Base-by-base conservation (phyloP, 2,329 filamentous ascomycete genomes). In the Madurella mycetomatis region DNA sequence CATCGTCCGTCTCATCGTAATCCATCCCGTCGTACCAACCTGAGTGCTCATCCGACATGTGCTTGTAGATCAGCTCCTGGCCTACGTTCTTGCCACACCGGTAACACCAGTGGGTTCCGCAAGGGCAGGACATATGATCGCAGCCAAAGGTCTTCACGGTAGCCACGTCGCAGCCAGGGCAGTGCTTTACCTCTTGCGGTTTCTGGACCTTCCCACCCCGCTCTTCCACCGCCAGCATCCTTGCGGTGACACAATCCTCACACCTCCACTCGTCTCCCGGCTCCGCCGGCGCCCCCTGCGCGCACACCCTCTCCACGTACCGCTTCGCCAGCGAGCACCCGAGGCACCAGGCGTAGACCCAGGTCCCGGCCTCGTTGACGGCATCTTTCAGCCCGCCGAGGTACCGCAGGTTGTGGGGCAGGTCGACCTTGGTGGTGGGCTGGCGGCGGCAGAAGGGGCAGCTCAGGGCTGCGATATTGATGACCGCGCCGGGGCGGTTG, bases 361-460 rank as follows among this genome's bases (percentile, higher is more conserved):
- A 77, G 1, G 64, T 65, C 2, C 71, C 76, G 1, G 66, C 59
- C 12, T 76, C 69, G 2, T 68, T 60, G 1, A 78, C 66, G 0
- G 75, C 77, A 1, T 61, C 60, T 2, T 61, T 60, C 19, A 78
- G 55, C 37, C 73, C 67, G 1, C 66, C 69, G 3, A 80, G 63
- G 1, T 64, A 64, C 3, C 70, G 69, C 49, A 75, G 69, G 1
- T 67, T 66, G 17, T 59, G 58, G 0, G 69, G 64, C 1, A 77
- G 59, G 1, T 68, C 71, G 49, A 25, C 25, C 25, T 66, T 67
- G 4, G 71, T 61, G 1, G 69, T 66, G 0, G 76, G 76, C 42
- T 62, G 66, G 0, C 76, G 71, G 19, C 77, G 69, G 55, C 77
- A 81, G 65, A 80, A 80, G 1, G 77, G 76, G 54, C 77, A 79